Evolutionary conservation across 495 filamentous ascomycete species (phyloP), one percentile per base, ranked within the genome.

Genomic region (Poronia punctata): DNA sequence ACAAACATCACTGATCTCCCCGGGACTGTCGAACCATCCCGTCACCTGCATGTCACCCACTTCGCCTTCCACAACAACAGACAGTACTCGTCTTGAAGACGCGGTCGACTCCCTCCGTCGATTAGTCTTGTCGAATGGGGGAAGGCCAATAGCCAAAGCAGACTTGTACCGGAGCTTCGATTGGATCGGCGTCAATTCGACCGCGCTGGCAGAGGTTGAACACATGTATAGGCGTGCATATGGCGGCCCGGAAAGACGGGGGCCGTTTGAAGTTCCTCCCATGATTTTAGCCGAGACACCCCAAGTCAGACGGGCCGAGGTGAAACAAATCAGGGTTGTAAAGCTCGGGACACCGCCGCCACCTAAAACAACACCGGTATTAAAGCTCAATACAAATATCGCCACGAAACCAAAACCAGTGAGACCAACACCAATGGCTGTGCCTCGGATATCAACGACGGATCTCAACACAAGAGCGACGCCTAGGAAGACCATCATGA

Each of bases 111-210:
- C 68, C 40, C 67, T 88, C 5, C 74, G 78, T 22, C 74, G 78
- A 18, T 69, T 82, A 18, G 76, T 84, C 34, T 62, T 73, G 4
- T 70, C 77, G 33, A 77, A 76, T 49, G 62, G 76, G 28, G 73
- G 78, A 26, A 67, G 72, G 3, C 66, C 68, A 1, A 67, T 84
- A 20, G 74, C 61, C 46, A 76, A 76, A 46, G 69, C 70, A 18
- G 72, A 75, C 35, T 68, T 85, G 25, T 61, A 80, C 37, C 67
- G 72, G 14, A 71, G 75, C 16, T 85, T 83, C 46, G 72, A 79
- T 25, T 80, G 77, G 57, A 63, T 85, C 3, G 66, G 72, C 22
- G 63, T 81, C 7, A 64, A 62, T 26, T 65, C 78, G 19, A 61
- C 67, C 4, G 69, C 77, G 6, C 56, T 83, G 15, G 52, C 61